phyloP scores from a whole-genome alignment of 768 basidiomycete species.

The Chlorophyllum brunneum region DNA sequence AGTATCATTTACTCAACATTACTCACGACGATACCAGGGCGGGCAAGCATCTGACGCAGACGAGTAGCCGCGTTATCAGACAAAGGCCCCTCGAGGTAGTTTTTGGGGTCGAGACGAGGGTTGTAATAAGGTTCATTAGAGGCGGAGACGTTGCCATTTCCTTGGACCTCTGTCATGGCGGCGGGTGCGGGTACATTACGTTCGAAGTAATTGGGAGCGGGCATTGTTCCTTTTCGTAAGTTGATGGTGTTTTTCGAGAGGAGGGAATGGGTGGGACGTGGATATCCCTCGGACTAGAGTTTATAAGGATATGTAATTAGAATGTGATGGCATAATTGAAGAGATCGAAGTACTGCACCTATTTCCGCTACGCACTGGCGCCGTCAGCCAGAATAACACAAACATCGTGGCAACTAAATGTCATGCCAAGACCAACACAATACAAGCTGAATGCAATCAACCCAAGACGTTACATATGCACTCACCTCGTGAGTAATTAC shows the following conservation, averaged over 20 bases:
- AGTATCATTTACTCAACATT: background rate
- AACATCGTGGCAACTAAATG: background rate
- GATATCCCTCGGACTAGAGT: background rate
- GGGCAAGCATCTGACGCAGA: slow-evolving; percentile 61
- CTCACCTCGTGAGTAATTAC: too few species aligned
- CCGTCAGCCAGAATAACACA: background rate
- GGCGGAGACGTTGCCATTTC: background rate
- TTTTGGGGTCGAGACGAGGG: slow-evolving; percentile 62
- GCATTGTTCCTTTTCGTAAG: slow-evolving; percentile 2
- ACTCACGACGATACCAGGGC: slow-evolving; percentile 72
- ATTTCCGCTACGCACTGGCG: slow-evolving; percentile 5
- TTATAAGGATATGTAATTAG: slow-evolving; percentile 7
- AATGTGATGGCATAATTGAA: background rate
- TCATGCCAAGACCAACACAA: background rate
- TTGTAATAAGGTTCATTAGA: slow-evolving; percentile 47
- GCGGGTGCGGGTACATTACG: background rate
- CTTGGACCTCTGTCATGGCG: background rate
- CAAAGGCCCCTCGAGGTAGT: slow-evolving; percentile 64
- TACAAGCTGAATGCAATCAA: background rate
- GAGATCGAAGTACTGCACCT: background rate
- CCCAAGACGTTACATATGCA: background rate
- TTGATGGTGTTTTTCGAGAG: background rate
- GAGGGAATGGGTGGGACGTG: background rate
- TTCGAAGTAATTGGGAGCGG: slow-evolving; percentile 10
- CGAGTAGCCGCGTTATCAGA: slow-evolving; percentile 69